phyloP scores from a whole-genome alignment of 1,284 basidiomycete genomes.

The Heliocybe sulcata region DNA sequence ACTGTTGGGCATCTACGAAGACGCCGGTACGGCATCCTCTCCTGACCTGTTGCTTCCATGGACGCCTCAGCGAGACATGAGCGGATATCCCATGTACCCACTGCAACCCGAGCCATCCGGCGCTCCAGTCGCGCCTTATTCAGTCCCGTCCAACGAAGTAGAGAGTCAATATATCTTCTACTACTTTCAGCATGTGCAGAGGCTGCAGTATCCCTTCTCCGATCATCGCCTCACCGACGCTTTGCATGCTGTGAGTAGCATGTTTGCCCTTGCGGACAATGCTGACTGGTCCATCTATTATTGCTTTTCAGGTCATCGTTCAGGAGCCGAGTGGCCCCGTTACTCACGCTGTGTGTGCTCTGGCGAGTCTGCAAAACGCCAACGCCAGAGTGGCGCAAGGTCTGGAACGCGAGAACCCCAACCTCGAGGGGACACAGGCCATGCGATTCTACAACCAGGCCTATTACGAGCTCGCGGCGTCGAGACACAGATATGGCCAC shows the following conservation, averaged over 20 bases:
- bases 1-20: background rate
- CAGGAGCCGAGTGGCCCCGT: conserved; percentile 62
- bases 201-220: conserved; percentile 51
- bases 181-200: conserved; percentile 61
- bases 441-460: conserved; percentile 65
- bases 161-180: conserved; percentile 52
- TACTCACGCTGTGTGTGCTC: conserved; percentile 65
- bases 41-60: background rate
- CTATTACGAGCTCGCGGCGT: conserved; percentile 40
- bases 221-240: conserved; percentile 48
- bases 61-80: background rate
- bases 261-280: background rate
- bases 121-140: background rate
- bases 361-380: conserved; percentile 63
- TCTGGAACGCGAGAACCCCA: conserved; percentile 46
- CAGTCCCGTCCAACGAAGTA: conserved; percentile 22
- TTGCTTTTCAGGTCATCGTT: conserved; percentile 42
- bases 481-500: conserved; percentile 38
- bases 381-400: conserved; percentile 54
- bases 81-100: background rate
- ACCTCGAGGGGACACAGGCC: conserved; percentile 39
- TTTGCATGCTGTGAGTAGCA: conserved; percentile 46
- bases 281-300: conserved; percentile 14
- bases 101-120: background rate
- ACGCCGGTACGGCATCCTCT: background rate